These are phyloP conservation scores for Medicago lupulina DNA, from an alignment of 306 rosid genomes.

Conservation along the genomic window DNA sequence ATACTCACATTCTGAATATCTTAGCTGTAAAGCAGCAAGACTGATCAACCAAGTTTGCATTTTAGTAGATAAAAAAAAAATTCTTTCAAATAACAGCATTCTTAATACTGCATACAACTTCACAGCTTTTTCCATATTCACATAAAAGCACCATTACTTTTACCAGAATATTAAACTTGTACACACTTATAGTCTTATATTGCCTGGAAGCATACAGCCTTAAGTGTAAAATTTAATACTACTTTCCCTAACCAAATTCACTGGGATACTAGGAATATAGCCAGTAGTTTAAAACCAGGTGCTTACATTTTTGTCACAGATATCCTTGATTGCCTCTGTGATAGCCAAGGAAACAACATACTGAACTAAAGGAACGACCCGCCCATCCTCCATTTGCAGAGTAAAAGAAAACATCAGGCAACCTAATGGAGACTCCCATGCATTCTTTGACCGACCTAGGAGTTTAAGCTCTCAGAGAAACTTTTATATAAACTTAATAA, in stretches of 20 bases:
- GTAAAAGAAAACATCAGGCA: conserved; percentile 89
- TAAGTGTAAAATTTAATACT: conserved; percentile 11
- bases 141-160: conserved; percentile 28
- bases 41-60: conserved; percentile 16
- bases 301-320: conserved; percentile 77
- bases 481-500: conserved; percentile 32
- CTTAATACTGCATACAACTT: conserved; percentile 11
- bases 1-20: conserved; percentile 1
- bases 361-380: conserved; percentile 78
- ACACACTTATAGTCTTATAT: not conserved
- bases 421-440: conserved; percentile 91
- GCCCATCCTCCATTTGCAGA: conserved; percentile 86
- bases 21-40: not conserved
- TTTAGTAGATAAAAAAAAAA: conserved; percentile 19
- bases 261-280: conserved; percentile 1
- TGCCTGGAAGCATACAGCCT: not conserved
- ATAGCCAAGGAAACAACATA: conserved; percentile 88
- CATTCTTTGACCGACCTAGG: conserved; percentile 89
- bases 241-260: conserved; percentile 21
- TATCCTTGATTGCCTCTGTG: conserved; percentile 82
- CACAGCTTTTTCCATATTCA: conserved; percentile 13
- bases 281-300: conserved; percentile 32
- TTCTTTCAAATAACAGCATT: not conserved
- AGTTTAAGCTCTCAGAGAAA: conserved; percentile 27
- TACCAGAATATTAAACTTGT: conserved; percentile 1